These are phyloP conservation scores for Gyrodon lividus DNA, from an alignment of 768 basidiomycete genomes.

Conservation along the genomic window DNA sequence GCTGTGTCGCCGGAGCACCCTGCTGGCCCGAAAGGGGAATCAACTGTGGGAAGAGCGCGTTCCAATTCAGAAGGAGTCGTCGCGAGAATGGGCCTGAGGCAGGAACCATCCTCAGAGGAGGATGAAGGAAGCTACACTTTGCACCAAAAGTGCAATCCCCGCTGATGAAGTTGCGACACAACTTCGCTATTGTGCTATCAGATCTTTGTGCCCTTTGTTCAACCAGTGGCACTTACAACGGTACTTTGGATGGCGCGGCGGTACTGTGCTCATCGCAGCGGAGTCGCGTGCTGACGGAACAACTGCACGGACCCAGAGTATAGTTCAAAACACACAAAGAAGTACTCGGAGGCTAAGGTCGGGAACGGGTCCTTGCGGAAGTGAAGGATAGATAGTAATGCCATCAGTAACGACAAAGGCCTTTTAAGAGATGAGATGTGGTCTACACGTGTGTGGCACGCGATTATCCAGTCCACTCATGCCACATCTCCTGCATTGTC, in stretches of 20 bases:
- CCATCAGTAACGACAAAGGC: slow-evolving; percentile 23
- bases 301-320: not conserved
- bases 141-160: slow-evolving; percentile 39
- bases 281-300: slow-evolving; percentile 3
- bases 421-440: slow-evolving; percentile 33
- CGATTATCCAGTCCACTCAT: slow-evolving; percentile 26
- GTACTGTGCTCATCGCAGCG: slow-evolving; percentile 5
- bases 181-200: slow-evolving; percentile 29
- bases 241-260: slow-evolving; percentile 25
- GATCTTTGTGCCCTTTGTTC: not conserved
- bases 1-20: not conserved
- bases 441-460: slow-evolving; percentile 33
- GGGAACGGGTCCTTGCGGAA: slow-evolving; percentile 2
- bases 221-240: slow-evolving; percentile 28
- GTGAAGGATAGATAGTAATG: slow-evolving; percentile 14
- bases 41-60: slow-evolving; percentile 14
- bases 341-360: not conserved
- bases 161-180: slow-evolving; percentile 36
- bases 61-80: slow-evolving; percentile 16
- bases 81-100: slow-evolving; percentile 16
- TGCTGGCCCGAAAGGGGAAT: slow-evolving; percentile 11
- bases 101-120: slow-evolving; percentile 11
- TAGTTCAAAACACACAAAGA: not conserved
- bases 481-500: slow-evolving; percentile 11
- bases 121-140: slow-evolving; percentile 40